Conservation (phyloP, 768 basidiomycete genomes). For the Podaxis sp. region DNA sequence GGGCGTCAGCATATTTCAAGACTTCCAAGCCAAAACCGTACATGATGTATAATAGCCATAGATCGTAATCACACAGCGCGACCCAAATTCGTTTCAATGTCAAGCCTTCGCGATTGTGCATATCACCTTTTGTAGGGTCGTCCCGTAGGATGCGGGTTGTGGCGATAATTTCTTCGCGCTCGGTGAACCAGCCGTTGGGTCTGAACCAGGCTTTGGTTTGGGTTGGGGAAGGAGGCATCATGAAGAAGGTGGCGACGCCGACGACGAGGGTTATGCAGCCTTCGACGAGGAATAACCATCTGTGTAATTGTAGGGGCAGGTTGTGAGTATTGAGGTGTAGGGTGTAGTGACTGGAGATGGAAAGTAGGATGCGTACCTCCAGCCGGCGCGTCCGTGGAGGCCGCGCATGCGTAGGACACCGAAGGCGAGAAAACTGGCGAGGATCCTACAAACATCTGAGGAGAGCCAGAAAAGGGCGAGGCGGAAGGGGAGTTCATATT, state of each 20-base stretch:
- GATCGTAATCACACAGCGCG: constrained; percentile 57
- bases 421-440: constrained; percentile 55
- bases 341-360: neutral
- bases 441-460: constrained; percentile 41
- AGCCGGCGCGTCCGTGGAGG: constrained; percentile 47
- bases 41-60: constrained; percentile 67
- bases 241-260: constrained; percentile 54
- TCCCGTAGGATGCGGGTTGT: constrained; percentile 61
- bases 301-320: constrained; percentile 8
- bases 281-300: constrained; percentile 63
- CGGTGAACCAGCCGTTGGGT: constrained; percentile 63
- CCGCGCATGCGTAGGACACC: constrained; percentile 63
- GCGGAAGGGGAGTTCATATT: constrained; percentile 54
- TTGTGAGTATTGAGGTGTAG: neutral
- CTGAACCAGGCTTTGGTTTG: constrained; percentile 58
- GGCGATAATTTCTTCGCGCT: constrained; percentile 58
- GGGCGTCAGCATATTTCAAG: neutral
- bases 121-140: constrained; percentile 63
- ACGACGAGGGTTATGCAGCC: constrained; percentile 41
- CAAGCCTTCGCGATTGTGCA: constrained; percentile 70
- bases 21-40: constrained; percentile 17
- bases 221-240: constrained; percentile 59
- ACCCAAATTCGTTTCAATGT: constrained; percentile 47
- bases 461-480: constrained; percentile 57
- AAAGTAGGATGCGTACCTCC: constrained; percentile 32